Evolutionary conservation across 2,329 filamentous ascomycete species (phyloP), one percentile per base, ranked within the genome.

Genomic region (Oidium heveae): DNA sequence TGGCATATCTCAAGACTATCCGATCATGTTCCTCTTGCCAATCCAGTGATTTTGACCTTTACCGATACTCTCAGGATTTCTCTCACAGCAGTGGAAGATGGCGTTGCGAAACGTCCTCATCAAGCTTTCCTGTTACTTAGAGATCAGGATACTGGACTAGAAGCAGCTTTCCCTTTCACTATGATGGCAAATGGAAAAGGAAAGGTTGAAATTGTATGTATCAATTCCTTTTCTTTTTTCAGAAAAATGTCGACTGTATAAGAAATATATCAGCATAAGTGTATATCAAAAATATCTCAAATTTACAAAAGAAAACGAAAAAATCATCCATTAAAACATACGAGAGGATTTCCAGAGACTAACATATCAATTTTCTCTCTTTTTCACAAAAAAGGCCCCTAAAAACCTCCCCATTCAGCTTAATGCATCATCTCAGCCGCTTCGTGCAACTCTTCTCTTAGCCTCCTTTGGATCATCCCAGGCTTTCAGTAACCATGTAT

Each of bases 141-240:
- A 62, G 87, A 96, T 61, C 71, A 74, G 12, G 70, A 73, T 13
- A 81, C 80, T 12, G 86, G 85, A 37, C 72, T 98, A 50, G 88
- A 96, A 68, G 81, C 87, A 24, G 87, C 88, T 0, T 94, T 89
- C 63, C 79, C 87, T 1, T 74, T 98, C 62, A 80, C 71, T 12
- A 71, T 94, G 51, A 94, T 94, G 71, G 84, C 91, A 10, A 86
- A 74, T 63, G 91, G 91, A 60, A 94, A 94, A 70, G 86, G 77
- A 22, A 80, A 80, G 55, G 74, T 94, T 34, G 83, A 93, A 61
- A 71, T 98, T 68, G 88, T 96, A 76, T 60, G 82, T 72, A 4
- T 24, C 33, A 13, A n/a, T 13, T 34, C 4, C 55, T 7, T 28
- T 36, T 1, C 41, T 56, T 22, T 44, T 2, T 32, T 22, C 12